Percentiles rank a stretch among this genome's conserved stretches.
phyloP scores from a whole-genome alignment of 176 grass and related monocot species.

The Bonia amplexicaulis region DNA sequence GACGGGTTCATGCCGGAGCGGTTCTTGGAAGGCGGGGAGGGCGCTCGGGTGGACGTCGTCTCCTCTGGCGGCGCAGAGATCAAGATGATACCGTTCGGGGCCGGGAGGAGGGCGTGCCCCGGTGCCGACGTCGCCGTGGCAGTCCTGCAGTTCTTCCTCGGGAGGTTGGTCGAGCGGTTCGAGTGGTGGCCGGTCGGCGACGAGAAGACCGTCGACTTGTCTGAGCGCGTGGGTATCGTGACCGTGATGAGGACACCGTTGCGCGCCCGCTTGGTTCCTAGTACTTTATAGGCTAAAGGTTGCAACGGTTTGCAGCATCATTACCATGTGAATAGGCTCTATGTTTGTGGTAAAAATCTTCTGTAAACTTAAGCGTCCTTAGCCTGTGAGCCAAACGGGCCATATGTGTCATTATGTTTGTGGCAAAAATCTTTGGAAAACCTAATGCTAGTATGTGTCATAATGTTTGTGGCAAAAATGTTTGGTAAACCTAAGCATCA shows the following conservation, averaged over 20 bases:
- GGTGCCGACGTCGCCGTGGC: not conserved
- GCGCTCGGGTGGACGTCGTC: not conserved
- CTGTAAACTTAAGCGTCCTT: too few species aligned
- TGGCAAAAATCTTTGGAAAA: too few species aligned
- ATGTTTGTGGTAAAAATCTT: too few species aligned
- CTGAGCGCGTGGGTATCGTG: conserved; percentile 14
- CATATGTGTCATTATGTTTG: too few species aligned
- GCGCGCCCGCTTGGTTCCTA: not conserved
- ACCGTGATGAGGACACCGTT: conserved; percentile 8
- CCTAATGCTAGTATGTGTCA: too few species aligned
- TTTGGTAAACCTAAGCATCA: too few species aligned
- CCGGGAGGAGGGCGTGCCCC: conserved; percentile 15
- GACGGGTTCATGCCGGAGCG: not conserved
- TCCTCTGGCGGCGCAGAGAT: not conserved
- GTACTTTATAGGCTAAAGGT: too few species aligned
- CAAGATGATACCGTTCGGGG: conserved; percentile 27
- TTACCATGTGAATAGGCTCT: too few species aligned
- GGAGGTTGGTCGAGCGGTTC: not conserved
- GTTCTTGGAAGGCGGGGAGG: conserved; percentile 6
- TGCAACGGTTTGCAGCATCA: too few species aligned
- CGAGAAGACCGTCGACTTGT: not conserved
- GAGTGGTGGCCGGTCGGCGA: not conserved
- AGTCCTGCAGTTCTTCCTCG: not conserved
- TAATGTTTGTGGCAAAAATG: too few species aligned
- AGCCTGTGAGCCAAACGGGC: too few species aligned